Evolutionary conservation across 2,329 filamentous ascomycete species (phyloP).

Genomic region (Hymenoscyphus infarciens): DNA sequence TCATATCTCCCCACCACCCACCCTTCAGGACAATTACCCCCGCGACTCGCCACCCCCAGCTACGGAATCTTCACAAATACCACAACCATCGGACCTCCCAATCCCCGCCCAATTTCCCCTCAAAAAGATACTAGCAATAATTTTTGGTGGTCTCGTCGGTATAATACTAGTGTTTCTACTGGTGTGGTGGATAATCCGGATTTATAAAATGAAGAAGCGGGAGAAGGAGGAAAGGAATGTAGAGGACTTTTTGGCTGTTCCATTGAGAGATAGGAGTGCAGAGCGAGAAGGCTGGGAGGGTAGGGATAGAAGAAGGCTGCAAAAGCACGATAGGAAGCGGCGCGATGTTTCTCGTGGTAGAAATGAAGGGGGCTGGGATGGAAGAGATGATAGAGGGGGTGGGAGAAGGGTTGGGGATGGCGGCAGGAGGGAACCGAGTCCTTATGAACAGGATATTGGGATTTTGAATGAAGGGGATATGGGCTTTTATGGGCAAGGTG

Average conservation of each 20-base stretch:
- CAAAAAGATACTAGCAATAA: not conserved
- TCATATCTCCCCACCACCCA: not conserved
- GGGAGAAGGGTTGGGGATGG: not conserved
- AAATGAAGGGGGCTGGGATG: not conserved
- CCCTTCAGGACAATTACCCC: no score
- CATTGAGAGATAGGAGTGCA: not conserved
- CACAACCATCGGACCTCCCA: not conserved
- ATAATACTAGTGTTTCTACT: not conserved
- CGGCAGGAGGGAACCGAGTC: not conserved
- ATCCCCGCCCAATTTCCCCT: not conserved
- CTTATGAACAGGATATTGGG: no score
- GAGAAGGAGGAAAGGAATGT: not conserved
- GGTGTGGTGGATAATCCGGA: not conserved
- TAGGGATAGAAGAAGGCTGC: not conserved
- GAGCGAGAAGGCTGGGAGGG: not conserved
- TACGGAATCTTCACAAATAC: not conserved
- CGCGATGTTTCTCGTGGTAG: not conserved
- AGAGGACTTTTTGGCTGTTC: not conserved
- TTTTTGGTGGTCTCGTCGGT: not conserved
- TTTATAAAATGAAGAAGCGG: not conserved
- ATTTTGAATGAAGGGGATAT: no score
- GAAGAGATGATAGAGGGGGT: not conserved
- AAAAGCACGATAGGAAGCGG: not conserved
- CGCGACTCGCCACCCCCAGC: no score
- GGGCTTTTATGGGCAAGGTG: no score